Evolutionary conservation across 2,329 filamentous ascomycete species (phyloP).

Genomic region (Eurotiales sp.): DNA sequence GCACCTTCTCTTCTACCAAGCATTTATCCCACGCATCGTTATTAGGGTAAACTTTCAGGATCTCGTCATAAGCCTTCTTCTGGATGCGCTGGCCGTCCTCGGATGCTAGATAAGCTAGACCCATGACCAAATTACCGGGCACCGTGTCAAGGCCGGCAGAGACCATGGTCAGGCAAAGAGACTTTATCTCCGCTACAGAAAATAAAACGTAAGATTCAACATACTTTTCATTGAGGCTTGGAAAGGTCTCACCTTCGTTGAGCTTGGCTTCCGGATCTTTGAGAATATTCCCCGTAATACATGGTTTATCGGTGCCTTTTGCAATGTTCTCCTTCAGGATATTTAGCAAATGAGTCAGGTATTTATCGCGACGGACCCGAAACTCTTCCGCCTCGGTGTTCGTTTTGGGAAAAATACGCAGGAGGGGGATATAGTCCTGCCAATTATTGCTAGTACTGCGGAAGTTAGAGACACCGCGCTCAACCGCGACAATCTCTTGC

Average conservation of each 20-base stretch:
- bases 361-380: constrained; percentile 64
- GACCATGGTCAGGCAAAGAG: constrained; percentile 78
- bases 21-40: constrained; percentile 74
- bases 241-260: constrained; percentile 52
- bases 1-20: constrained; percentile 68
- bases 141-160: constrained; percentile 79
- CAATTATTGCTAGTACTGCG: constrained; percentile 77
- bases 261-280: constrained; percentile 68
- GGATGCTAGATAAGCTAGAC: constrained; percentile 70
- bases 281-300: constrained; percentile 66
- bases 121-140: constrained; percentile 74
- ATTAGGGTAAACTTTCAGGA: constrained; percentile 66
- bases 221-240: too few relatives aligned
- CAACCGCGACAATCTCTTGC: constrained; percentile 70
- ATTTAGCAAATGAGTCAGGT: constrained; percentile 57
- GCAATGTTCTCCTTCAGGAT: constrained; percentile 60
- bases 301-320: constrained; percentile 63
- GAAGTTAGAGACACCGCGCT: constrained; percentile 71
- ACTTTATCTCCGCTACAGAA: constrained; percentile 66
- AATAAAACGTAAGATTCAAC: background rate
- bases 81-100: constrained; percentile 67
- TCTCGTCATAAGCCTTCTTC: constrained; percentile 64
- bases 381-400: constrained; percentile 63
- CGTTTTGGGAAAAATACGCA: constrained; percentile 61
- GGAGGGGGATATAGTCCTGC: constrained; percentile 76